Percentiles rank a stretch among this genome's conserved stretches.
These are phyloP conservation scores for Neocallimastix lanati DNA, from an alignment of 192 early-diverging fungal genomes.

Conservation along the genomic window DNA sequence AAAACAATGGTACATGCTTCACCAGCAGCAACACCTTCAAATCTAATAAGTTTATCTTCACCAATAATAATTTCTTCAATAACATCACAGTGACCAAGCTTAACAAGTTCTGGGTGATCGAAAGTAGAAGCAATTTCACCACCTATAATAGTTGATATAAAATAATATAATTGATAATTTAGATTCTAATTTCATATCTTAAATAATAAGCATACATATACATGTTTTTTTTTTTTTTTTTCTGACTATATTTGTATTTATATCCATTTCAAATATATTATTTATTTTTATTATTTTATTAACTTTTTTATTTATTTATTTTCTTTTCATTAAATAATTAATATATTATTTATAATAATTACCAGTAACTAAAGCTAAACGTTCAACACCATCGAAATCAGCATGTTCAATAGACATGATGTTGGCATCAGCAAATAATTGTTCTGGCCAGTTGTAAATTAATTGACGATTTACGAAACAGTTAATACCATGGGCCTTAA, in stretches of 20 bases:
- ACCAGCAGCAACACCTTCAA: constrained; percentile 83
- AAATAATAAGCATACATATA: too few relatives aligned
- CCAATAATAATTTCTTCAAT: constrained; percentile 99
- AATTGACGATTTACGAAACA: constrained; percentile 99
- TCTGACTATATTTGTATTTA: too few relatives aligned
- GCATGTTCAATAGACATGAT: constrained; percentile 97
- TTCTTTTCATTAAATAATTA: too few relatives aligned
- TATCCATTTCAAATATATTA: too few relatives aligned
- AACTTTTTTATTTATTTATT: too few relatives aligned
- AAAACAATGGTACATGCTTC: constrained; percentile 96
- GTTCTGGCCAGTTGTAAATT: constrained; percentile 99
- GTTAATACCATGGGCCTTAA: constrained; percentile 91
- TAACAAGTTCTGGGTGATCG: constrained; percentile 90
- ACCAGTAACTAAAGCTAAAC: constrained; percentile 85
- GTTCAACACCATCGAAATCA: constrained; percentile 95
- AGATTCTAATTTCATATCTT: too few relatives aligned
- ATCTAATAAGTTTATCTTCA: constrained; percentile 94
- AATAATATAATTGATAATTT: too few relatives aligned
- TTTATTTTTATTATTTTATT: not conserved
- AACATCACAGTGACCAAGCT: constrained; percentile 81
- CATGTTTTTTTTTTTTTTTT: too few relatives aligned
- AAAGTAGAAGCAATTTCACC: constrained; percentile 98
- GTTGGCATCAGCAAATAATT: constrained; percentile 91
- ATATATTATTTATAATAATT: too few relatives aligned
- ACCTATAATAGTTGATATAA: constrained; percentile 16